A percentile compares a stretch with the other conserved stretches of the same genome.
Conservation (phyloP, 208 protist species). For the Vickermania ingenoplastis region DNA sequence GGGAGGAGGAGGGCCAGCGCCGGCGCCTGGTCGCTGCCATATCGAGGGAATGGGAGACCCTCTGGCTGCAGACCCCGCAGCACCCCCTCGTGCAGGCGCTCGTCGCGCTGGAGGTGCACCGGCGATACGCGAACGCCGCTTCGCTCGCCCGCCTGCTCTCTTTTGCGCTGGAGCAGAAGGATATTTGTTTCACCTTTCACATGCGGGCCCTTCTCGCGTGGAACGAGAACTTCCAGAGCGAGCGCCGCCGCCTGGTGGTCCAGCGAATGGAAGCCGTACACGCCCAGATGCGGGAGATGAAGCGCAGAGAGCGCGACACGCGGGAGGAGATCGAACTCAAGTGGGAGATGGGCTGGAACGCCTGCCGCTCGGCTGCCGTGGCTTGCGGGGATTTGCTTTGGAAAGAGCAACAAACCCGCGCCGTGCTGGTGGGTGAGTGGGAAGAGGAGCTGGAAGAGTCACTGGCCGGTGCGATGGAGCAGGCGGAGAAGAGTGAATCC, state of each 20-base stretch:
- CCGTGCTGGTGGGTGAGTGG: neutral
- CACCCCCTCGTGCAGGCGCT: slow-evolving; percentile 19
- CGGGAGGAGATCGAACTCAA: slow-evolving; percentile 30
- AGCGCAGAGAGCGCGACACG: slow-evolving; percentile 28
- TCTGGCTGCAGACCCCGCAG: slow-evolving; percentile 18
- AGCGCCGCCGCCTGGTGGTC: slow-evolving; percentile 8
- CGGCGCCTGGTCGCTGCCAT: slow-evolving; percentile 18
- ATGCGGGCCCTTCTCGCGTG: slow-evolving; percentile 7
- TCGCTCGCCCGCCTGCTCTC: slow-evolving; percentile 18
- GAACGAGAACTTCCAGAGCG: slow-evolving; percentile 5
- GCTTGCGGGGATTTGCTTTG: neutral
- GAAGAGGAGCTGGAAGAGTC: too few species aligned
- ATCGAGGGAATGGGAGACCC: slow-evolving; percentile 5
- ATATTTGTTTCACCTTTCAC: slow-evolving; percentile 36
- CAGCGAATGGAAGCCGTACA: slow-evolving; percentile 17
- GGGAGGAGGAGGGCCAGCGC: slow-evolving; percentile 37
- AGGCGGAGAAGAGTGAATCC: too few species aligned
- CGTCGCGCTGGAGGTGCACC: slow-evolving; percentile 29
- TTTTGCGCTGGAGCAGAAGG: slow-evolving; percentile 41
- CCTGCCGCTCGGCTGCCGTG: neutral
- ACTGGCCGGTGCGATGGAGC: too few species aligned
- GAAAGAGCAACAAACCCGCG: slow-evolving; percentile 6
- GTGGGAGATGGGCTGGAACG: slow-evolving; percentile 4
- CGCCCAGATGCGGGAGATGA: slow-evolving; percentile 12
- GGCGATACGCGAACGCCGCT: slow-evolving; percentile 5